Evolutionary conservation across 495 filamentous ascomycete species (phyloP).

Genomic region (Extremus antarcticus): DNA sequence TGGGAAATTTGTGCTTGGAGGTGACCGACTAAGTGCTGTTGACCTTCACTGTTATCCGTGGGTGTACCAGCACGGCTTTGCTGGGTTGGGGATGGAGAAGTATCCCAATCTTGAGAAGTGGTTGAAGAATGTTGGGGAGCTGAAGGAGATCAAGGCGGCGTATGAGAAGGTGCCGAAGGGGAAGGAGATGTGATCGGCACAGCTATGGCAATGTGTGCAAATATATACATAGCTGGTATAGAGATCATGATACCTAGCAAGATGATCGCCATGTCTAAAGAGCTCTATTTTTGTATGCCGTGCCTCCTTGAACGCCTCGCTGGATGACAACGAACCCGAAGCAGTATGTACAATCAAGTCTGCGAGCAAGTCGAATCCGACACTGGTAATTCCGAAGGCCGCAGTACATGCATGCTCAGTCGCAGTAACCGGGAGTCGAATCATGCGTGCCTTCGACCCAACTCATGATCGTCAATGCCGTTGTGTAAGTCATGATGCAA

Average conservation of each 20-base stretch:
- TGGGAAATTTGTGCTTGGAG: slow-evolving; percentile 31
- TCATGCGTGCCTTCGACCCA: slow-evolving; percentile 50
- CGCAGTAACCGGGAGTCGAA: slow-evolving; percentile 49
- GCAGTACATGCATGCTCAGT: too few relatives aligned
- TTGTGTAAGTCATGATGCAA: slow-evolving; percentile 83
- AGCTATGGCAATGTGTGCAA: too few relatives aligned
- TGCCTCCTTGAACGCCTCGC: too few relatives aligned
- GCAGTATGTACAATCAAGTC: too few relatives aligned
- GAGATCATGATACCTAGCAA: too few relatives aligned
- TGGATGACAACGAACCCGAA: too few relatives aligned
- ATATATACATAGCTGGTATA: too few relatives aligned
- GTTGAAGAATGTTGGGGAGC: slow-evolving; percentile 12
- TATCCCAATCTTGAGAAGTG: slow-evolving; percentile 26
- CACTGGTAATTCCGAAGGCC: too few relatives aligned
- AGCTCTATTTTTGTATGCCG: too few relatives aligned
- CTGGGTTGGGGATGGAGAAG: slow-evolving; percentile 33
- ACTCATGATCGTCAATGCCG: slow-evolving; percentile 65
- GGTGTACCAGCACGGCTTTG: slow-evolving; percentile 32
- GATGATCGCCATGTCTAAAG: too few relatives aligned
- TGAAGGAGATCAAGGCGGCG: slow-evolving; percentile 18
- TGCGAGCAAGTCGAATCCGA: too few relatives aligned
- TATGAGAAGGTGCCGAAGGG: slow-evolving; percentile 20
- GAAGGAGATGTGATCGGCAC: slow-evolving; percentile 9
- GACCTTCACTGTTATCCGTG: slow-evolving; percentile 40
- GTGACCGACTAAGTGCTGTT: slow-evolving; percentile 29